A percentile compares a stretch with the other conserved stretches of the same genome.
These are phyloP conservation scores for Penicillium thymicola DNA, from an alignment of 2,329 filamentous ascomycete species.

Conservation along the genomic window DNA sequence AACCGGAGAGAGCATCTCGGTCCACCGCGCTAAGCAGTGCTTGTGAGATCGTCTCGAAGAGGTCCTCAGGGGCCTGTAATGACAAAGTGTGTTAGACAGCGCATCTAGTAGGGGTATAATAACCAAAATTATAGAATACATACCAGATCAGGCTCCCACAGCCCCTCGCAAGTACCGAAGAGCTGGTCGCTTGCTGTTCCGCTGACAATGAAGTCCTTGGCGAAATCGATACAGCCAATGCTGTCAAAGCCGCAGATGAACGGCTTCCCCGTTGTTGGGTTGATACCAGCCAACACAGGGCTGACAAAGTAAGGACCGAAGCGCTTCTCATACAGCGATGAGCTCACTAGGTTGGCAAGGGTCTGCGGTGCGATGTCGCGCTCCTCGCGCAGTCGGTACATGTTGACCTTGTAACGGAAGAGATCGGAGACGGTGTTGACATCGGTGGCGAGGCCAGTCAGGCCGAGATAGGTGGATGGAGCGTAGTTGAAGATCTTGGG, in stretches of 20 bases:
- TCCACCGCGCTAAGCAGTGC: slow-evolving; percentile 93
- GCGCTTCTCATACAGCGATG: slow-evolving; percentile 85
- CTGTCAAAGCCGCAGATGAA: slow-evolving; percentile 99
- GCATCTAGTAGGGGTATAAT: background rate
- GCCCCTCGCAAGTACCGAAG: slow-evolving; percentile 95
- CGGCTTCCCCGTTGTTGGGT: slow-evolving; percentile 87
- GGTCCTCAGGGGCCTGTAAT: slow-evolving; percentile 75
- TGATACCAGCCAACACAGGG: slow-evolving; percentile 90
- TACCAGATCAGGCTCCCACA: slow-evolving; percentile 98
- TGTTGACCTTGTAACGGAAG: slow-evolving; percentile 99
- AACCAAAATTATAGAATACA: slow-evolving; percentile 31
- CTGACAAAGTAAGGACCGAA: slow-evolving; percentile 97
- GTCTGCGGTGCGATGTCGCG: slow-evolving; percentile 91
- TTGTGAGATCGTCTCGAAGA: slow-evolving; percentile 98
- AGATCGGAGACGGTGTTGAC: slow-evolving; percentile 92
- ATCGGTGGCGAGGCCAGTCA: slow-evolving; percentile 95
- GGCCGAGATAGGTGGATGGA: slow-evolving; percentile 82
- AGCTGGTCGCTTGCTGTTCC: slow-evolving; percentile 96
- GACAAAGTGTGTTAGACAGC: background rate
- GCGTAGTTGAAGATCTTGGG: slow-evolving; percentile 99
- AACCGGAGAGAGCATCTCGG: slow-evolving; percentile 92
- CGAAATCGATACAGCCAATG: slow-evolving; percentile 99
- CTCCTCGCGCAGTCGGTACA: slow-evolving; percentile 98
- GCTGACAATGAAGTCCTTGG: slow-evolving; percentile 98
- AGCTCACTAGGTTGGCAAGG: slow-evolving; percentile 92